A percentile compares a stretch with the other conserved stretches of the same genome.
These are phyloP conservation scores for Kondoa malvinella DNA, from an alignment of 768 basidiomycete genomes.

Conservation along the genomic window DNA sequence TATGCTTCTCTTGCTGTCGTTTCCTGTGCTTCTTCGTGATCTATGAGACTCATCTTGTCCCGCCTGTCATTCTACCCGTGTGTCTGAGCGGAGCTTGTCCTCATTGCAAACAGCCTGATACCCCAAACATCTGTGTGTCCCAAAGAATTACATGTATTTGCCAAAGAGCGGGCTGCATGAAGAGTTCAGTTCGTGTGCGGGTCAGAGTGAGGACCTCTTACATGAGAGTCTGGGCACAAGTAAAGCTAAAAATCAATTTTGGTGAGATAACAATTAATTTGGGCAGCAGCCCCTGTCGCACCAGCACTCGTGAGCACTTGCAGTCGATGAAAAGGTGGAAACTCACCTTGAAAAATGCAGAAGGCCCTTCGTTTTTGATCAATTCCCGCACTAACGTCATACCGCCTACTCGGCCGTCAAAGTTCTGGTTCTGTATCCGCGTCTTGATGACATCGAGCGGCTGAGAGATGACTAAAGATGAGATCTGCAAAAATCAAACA, in stretches of 20 bases:
- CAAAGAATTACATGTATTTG: conserved; percentile 12
- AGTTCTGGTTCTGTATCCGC: conserved; percentile 96
- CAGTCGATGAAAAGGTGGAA: not conserved
- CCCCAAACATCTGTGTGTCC: not conserved
- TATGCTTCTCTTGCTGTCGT: no score
- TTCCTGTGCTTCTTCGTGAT: no score
- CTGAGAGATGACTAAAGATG: conserved; percentile 88
- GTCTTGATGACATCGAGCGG: conserved; percentile 89
- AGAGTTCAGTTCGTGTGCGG: not conserved
- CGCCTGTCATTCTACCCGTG: no score
- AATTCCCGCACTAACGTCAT: conserved; percentile 67
- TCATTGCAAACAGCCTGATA: not conserved
- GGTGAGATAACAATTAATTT: conserved; percentile 96
- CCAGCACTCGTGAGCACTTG: conserved; percentile 35
- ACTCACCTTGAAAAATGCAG: conserved; percentile 17
- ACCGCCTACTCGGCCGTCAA: conserved; percentile 44
- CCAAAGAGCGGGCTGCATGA: conserved; percentile 14
- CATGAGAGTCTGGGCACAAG: conserved; percentile 62
- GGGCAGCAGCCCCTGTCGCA: conserved; percentile 94
- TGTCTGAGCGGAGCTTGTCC: no score
- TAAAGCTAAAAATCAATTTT: conserved; percentile 96
- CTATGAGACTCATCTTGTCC: no score
- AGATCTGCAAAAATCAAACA: conserved; percentile 35
- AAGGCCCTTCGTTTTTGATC: conserved; percentile 62
- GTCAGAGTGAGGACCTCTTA: not conserved